Percentiles rank a stretch among this genome's conserved stretches.
phyloP scores from a whole-genome alignment of 2,329 filamentous ascomycete species.

The Raffaelea ambrosiae region DNA sequence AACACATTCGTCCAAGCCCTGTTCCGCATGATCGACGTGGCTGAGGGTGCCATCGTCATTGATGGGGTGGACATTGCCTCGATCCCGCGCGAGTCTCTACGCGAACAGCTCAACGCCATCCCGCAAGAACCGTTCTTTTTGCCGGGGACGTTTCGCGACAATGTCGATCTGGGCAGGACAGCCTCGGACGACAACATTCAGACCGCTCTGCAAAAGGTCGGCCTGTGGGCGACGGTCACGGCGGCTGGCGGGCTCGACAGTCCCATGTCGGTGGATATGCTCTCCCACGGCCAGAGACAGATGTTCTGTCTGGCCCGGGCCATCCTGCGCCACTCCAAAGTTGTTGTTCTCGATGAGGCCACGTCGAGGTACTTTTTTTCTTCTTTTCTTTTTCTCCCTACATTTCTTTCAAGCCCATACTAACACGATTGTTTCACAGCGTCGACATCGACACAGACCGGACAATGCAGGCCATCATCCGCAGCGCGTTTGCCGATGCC shows the following conservation, averaged over 20 bases:
- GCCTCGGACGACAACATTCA: slow-evolving; percentile 14
- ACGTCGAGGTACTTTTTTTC: slow-evolving; percentile 22
- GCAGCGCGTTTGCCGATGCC: slow-evolving; percentile 40
- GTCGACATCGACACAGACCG: slow-evolving; percentile 49
- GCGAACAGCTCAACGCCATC: slow-evolving; percentile 29
- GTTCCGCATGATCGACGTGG: slow-evolving; percentile 37
- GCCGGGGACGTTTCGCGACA: slow-evolving; percentile 37
- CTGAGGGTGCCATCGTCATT: slow-evolving; percentile 32
- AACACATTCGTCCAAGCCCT: slow-evolving; percentile 26
- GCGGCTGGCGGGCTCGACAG: slow-evolving; percentile 28
- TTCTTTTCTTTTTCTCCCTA: neutral
- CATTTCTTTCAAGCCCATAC: neutral
- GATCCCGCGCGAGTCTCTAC: slow-evolving; percentile 18
- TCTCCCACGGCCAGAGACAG: slow-evolving; percentile 38
- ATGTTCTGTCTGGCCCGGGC: slow-evolving; percentile 41
- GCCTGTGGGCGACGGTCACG: slow-evolving; percentile 22
- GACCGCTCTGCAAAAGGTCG: slow-evolving; percentile 13
- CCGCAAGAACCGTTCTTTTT: slow-evolving; percentile 44
- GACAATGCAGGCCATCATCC: slow-evolving; percentile 45
- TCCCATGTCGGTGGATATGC: slow-evolving; percentile 18
- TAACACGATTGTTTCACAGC: no score
- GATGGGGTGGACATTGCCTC: slow-evolving; percentile 30
- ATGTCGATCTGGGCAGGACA: slow-evolving; percentile 32
- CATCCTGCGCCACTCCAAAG: slow-evolving; percentile 28
- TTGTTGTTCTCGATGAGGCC: slow-evolving; percentile 38